These are phyloP conservation scores for Suaeda aralocaspica DNA, from an alignment of 148 eudicot species.

Conservation along the genomic window DNA sequence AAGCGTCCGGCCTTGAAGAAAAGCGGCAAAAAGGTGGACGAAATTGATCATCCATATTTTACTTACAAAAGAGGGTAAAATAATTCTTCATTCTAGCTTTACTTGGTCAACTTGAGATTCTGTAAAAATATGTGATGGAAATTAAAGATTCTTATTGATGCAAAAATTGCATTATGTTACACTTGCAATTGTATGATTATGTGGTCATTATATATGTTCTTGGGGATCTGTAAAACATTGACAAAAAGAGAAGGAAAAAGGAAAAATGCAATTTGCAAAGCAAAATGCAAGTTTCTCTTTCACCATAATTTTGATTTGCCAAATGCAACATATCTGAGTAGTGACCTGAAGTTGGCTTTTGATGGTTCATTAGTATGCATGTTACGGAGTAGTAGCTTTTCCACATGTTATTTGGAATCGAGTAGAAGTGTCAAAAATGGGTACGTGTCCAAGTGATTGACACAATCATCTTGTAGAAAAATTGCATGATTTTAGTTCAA, in stretches of 20 bases:
- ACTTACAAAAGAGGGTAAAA: not conserved
- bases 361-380: too few species aligned
- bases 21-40: slow-evolving; percentile 63
- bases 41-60: slow-evolving; percentile 10
- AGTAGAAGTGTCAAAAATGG: too few species aligned
- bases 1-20: slow-evolving; percentile 74
- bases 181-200: slow-evolving; percentile 23
- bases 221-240: slow-evolving; percentile 17
- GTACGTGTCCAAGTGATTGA: too few species aligned
- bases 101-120: slow-evolving; percentile 11
- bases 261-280: slow-evolving; percentile 4
- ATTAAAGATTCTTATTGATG: slow-evolving; percentile 24
- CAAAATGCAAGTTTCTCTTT: not conserved
- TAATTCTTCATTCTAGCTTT: slow-evolving; percentile 12
- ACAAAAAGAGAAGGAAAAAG: not conserved
- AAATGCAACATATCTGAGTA: not conserved
- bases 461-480: too few species aligned
- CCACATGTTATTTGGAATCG: too few species aligned
- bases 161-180: slow-evolving; percentile 19
- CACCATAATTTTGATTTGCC: not conserved
- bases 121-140: slow-evolving; percentile 28
- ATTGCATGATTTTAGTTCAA: too few species aligned
- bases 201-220: slow-evolving; percentile 20
- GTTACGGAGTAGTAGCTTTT: too few species aligned
- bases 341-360: too few species aligned